Conservation (phyloP, 1,139 yeast genomes). For the Sugiyamaella pinicola region DNA sequence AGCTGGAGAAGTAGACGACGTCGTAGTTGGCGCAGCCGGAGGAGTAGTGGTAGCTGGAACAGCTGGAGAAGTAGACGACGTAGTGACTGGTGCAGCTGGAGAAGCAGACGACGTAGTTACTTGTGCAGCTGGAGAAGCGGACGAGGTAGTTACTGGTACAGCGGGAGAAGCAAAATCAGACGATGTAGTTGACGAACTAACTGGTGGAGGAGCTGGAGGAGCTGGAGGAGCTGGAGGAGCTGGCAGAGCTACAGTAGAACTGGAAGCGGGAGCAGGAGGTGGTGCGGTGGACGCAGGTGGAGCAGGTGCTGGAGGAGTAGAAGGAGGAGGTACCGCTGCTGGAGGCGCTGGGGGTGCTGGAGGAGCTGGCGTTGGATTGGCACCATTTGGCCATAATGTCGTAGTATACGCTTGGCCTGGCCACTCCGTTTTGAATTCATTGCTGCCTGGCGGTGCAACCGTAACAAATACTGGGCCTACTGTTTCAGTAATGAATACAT, state of each 20-base stretch:
- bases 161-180: slow-evolving; percentile 2
- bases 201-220: too few species aligned
- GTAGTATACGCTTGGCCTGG: slow-evolving; percentile 19
- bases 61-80: slow-evolving; percentile 23
- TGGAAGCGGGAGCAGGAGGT: slow-evolving; percentile 13
- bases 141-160: slow-evolving; percentile 6
- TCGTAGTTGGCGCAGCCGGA: slow-evolving; percentile 10
- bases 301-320: slow-evolving; percentile 15
- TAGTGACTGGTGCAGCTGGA: slow-evolving; percentile 14
- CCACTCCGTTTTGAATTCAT: slow-evolving; percentile 21
- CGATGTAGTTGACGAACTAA: background rate
- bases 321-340: slow-evolving; percentile 12
- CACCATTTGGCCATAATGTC: slow-evolving; percentile 19
- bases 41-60: slow-evolving; percentile 7
- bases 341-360: slow-evolving; percentile 23
- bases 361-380: slow-evolving; percentile 18
- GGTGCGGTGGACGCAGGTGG: slow-evolving; percentile 18
- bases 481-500: slow-evolving; percentile 27
- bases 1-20: background rate
- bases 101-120: background rate
- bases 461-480: slow-evolving; percentile 32
- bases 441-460: slow-evolving; percentile 23
- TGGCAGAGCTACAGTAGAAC: slow-evolving; percentile 14
- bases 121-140: slow-evolving; percentile 9
- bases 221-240: slow-evolving; percentile 15